These are phyloP conservation scores for Rubia balearica DNA, from an alignment of 305 asterid genomes.

Conservation along the genomic window DNA sequence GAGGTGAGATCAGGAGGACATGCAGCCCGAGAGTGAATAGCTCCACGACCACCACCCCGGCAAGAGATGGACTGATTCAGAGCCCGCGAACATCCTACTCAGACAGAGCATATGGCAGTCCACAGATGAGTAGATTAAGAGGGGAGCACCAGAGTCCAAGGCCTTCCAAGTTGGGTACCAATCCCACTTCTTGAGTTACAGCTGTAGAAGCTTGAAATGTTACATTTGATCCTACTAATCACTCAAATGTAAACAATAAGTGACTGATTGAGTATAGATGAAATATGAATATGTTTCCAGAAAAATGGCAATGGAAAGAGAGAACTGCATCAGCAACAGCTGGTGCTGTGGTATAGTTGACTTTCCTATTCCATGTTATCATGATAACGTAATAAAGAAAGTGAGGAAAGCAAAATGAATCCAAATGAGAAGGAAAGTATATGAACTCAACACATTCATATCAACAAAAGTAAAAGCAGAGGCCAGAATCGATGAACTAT, in stretches of 20 bases:
- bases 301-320: background rate
- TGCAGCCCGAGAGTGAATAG: constrained; percentile 59
- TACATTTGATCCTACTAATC: background rate
- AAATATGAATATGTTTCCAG: background rate
- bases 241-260: background rate
- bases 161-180: constrained; percentile 46
- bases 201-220: background rate
- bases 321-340: background rate
- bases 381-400: too few species aligned
- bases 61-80: constrained; percentile 35
- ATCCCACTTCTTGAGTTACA: constrained; percentile 30
- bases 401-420: too few species aligned
- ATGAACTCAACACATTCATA: background rate
- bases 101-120: constrained; percentile 56
- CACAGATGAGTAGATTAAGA: constrained; percentile 41
- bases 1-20: constrained; percentile 65
- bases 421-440: background rate
- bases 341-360: background rate
- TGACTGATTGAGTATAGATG: too few species aligned
- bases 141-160: constrained; percentile 34
- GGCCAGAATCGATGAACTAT: background rate
- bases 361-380: background rate
- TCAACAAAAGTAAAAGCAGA: background rate
- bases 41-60: constrained; percentile 54
- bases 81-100: constrained; percentile 38